Percentiles rank a stretch among this genome's conserved stretches.
Conservation (phyloP, 257 asterid species). For the Solanum tarapatanum region DNA sequence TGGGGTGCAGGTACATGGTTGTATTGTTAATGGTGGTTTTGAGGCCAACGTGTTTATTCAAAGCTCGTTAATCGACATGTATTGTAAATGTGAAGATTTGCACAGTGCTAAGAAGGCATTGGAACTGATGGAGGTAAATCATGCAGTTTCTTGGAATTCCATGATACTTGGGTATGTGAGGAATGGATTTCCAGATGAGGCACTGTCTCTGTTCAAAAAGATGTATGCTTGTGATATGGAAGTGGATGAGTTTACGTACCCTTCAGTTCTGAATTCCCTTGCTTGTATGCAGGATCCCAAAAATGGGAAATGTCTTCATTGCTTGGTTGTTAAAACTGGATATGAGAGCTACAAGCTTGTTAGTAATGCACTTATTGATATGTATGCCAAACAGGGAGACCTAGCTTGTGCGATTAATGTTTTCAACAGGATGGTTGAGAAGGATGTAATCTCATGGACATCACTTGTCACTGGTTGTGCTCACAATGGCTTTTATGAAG, state of each 20-base stretch:
- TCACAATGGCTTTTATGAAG: conserved; percentile 41
- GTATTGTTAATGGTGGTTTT: conserved; percentile 60
- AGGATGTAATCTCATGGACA: conserved; percentile 85
- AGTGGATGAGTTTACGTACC: conserved; percentile 61
- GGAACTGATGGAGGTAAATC: conserved; percentile 36
- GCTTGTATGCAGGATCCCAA: conserved; percentile 28
- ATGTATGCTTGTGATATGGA: conserved; percentile 49
- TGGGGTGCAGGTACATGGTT: conserved; percentile 63
- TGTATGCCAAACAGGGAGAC: conserved; percentile 65
- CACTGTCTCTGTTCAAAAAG: conserved; percentile 36
- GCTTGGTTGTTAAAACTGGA: conserved; percentile 58
- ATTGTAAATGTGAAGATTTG: conserved; percentile 66
- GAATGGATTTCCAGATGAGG: conserved; percentile 34
- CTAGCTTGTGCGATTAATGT: conserved; percentile 27
- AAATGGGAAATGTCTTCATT: conserved; percentile 38
- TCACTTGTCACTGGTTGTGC: conserved; percentile 67
- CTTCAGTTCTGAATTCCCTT: conserved; percentile 66
- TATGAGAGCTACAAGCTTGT: conserved; percentile 36
- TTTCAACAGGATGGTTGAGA: conserved; percentile 35
- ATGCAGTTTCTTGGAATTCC: conserved; percentile 63
- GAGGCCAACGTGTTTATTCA: conserved; percentile 60
- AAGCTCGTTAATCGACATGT: conserved; percentile 69
- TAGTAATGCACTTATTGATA: conserved; percentile 68
- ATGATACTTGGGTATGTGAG: conserved; percentile 63
- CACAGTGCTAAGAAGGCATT: conserved; percentile 42